Conservation (phyloP, 2,329 filamentous ascomycete genomes). For the Intubia oerlemansii region DNA sequence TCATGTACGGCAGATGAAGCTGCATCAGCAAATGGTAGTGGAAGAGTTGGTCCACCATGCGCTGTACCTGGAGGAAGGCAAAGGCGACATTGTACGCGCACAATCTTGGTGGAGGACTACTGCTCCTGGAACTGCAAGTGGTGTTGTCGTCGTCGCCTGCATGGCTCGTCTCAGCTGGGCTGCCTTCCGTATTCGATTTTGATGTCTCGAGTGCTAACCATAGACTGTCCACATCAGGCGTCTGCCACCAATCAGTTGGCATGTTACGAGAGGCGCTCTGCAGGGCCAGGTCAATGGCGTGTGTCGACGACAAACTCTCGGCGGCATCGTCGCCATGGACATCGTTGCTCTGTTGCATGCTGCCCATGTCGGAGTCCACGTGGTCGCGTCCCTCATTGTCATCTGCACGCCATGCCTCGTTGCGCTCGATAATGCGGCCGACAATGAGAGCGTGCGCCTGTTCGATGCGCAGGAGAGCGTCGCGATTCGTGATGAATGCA, state of each 20-base stretch:
- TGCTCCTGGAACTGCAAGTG: no score
- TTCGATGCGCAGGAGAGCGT: constrained; percentile 16
- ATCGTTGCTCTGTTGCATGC: no score
- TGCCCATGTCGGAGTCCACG: constrained; percentile 8
- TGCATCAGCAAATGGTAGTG: constrained; percentile 21
- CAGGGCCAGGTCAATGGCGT: constrained; percentile 17
- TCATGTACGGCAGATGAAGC: constrained; percentile 23
- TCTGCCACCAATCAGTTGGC: constrained; percentile 22
- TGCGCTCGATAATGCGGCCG: constrained; percentile 19
- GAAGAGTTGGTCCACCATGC: constrained; percentile 18
- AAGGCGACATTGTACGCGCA: no score
- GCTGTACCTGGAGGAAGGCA: no score
- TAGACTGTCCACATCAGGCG: no score
- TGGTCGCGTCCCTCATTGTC: constrained; percentile 6
- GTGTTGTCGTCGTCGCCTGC: no score
- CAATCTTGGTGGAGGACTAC: constrained; percentile 9
- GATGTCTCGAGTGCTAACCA: no score
- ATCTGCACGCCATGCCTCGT: constrained; percentile 5
- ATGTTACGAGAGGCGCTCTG: constrained; percentile 15
- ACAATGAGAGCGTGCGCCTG: constrained; percentile 14
- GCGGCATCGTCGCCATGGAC: no score
- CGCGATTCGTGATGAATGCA: background rate
- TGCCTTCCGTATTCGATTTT: no score
- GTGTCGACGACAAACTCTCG: constrained; percentile 11
- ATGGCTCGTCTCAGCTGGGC: no score